phyloP scores from a whole-genome alignment of 805 yeast genomes.

The Zygosaccharomyces kombuchaensis region DNA sequence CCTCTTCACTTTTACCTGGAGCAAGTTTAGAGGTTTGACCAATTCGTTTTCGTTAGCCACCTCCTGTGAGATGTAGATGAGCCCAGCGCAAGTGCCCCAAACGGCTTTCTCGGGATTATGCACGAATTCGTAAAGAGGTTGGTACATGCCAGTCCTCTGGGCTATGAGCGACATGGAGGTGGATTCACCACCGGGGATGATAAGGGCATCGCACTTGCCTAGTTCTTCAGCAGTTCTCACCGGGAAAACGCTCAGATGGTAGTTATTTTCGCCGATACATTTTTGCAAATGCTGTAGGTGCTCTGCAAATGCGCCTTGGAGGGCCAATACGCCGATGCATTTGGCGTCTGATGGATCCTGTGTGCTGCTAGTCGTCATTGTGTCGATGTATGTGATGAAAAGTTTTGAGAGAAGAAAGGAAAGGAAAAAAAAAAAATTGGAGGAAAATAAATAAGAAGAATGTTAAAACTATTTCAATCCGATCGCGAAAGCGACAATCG shows the following conservation, averaged over 20 bases:
- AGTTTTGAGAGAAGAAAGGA: neutral
- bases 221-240: constrained; percentile 54
- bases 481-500: no score
- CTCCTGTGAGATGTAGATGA: constrained; percentile 58
- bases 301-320: constrained; percentile 76
- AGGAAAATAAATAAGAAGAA: neutral
- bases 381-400: neutral
- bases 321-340: constrained; percentile 65
- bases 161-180: constrained; percentile 69
- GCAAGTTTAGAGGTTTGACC: constrained; percentile 58
- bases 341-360: constrained; percentile 1
- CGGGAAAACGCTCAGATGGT: constrained; percentile 39
- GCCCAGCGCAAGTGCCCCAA: constrained; percentile 89
- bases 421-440: neutral
- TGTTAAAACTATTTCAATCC: no score
- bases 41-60: constrained; percentile 49
- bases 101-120: constrained; percentile 47
- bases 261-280: constrained; percentile 29
- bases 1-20: constrained; percentile 59
- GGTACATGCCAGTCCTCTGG: constrained; percentile 54
- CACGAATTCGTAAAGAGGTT: constrained; percentile 50
- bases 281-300: constrained; percentile 50
- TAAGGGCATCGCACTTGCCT: constrained; percentile 48
- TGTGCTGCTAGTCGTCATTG: constrained; percentile 3
- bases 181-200: constrained; percentile 69